phyloP scores from a whole-genome alignment of 2,329 filamentous ascomycete species.

The Hymenoscyphus occultus region DNA sequence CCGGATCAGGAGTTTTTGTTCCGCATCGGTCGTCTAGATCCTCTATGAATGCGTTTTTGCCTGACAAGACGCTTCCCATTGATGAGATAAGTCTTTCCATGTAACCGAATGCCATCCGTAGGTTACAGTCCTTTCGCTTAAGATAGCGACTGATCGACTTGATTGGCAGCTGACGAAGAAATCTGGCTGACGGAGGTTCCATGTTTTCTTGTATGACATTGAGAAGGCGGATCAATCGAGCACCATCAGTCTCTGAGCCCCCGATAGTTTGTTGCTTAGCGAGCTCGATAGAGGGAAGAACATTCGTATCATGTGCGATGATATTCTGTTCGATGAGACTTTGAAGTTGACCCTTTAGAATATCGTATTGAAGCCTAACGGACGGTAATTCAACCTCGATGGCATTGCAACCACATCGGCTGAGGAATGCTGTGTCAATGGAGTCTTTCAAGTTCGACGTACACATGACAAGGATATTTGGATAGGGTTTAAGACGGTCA shows the following conservation, averaged over 20 bases:
- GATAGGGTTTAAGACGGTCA: slow-evolving; percentile 25
- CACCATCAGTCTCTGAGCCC: neutral
- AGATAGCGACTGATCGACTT: slow-evolving; percentile 28
- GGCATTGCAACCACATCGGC: neutral
- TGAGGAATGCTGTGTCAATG: slow-evolving; percentile 35
- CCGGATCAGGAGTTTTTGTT: neutral
- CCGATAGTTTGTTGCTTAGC: neutral
- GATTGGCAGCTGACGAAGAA: slow-evolving; percentile 30
- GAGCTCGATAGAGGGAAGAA: neutral
- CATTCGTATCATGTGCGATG: neutral
- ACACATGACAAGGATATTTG: slow-evolving; percentile 33
- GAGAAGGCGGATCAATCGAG: neutral
- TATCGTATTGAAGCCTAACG: neutral
- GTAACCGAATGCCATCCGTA: slow-evolving; percentile 20
- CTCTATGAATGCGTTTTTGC: neutral
- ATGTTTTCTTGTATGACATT: neutral
- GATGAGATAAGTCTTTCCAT: slow-evolving; percentile 3
- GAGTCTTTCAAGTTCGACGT: slow-evolving; percentile 34
- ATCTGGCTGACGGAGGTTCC: slow-evolving; percentile 19
- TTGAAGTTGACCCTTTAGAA: neutral
- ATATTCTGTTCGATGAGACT: neutral
- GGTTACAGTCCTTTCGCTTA: slow-evolving; percentile 24
- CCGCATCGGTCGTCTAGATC: neutral
- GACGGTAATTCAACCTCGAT: neutral
- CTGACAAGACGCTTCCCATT: neutral